These are phyloP conservation scores for Oryza officinalis DNA, from an alignment of 176 grass and related monocot species.

Conservation along the genomic window DNA sequence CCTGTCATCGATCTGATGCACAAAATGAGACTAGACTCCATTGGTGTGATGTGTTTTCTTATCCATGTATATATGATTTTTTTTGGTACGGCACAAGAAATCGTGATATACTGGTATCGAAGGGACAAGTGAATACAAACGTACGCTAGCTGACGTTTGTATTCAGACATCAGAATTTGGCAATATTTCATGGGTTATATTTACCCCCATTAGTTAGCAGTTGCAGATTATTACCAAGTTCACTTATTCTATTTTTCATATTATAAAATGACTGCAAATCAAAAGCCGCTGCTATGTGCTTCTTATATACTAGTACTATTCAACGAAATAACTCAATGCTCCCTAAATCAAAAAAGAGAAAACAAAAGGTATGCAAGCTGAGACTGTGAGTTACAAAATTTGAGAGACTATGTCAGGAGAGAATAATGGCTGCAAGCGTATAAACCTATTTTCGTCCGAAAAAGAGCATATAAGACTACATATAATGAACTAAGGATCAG, in stretches of 20 bases:
- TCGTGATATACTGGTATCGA: background rate
- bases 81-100: background rate
- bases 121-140: background rate
- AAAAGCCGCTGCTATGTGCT: background rate
- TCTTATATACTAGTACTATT: background rate
- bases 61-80: background rate
- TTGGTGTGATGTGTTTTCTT: background rate
- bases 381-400: background rate
- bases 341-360: background rate
- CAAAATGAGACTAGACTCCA: background rate
- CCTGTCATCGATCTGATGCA: slow-evolving; percentile 3
- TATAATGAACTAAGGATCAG: background rate
- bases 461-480: background rate
- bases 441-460: too few species aligned
- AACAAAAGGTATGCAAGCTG: background rate
- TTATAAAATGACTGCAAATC: background rate
- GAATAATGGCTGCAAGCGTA: background rate
- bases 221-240: background rate
- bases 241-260: background rate
- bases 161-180: background rate
- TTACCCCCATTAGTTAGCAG: background rate
- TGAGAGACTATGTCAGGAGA: background rate
- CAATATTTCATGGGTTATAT: background rate
- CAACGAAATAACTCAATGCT: background rate
- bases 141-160: background rate